Conservation (phyloP, 1,284 basidiomycete species). For the Cryptococcus sp. region DNA sequence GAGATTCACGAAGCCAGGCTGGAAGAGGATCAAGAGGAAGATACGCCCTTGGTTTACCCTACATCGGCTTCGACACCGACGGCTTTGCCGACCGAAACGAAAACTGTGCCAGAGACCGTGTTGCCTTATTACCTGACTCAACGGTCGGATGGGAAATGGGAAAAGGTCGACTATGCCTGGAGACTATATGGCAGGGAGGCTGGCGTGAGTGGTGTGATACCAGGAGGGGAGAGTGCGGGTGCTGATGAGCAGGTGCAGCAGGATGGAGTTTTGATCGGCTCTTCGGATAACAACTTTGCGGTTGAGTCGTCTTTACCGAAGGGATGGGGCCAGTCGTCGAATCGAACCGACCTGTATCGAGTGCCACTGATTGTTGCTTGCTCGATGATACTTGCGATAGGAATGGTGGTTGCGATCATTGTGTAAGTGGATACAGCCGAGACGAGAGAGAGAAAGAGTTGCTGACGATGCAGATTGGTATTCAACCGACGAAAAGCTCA, state of each 20-base stretch:
- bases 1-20: neutral
- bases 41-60: constrained; percentile 4
- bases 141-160: constrained; percentile 21
- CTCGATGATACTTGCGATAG: constrained; percentile 37
- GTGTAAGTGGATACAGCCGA: constrained; percentile 37
- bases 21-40: neutral
- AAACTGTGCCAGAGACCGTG: constrained; percentile 13
- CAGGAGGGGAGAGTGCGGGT: neutral
- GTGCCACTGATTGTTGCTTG: constrained; percentile 43
- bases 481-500: constrained; percentile 35
- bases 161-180: constrained; percentile 30
- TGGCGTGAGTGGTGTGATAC: constrained; percentile 11
- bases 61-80: constrained; percentile 2
- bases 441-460: too few species aligned
- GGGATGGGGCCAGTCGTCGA: constrained; percentile 32
- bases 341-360: constrained; percentile 37
- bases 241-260: neutral
- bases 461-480: constrained; percentile 19
- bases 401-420: constrained; percentile 37
- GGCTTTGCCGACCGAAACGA: constrained; percentile 3
- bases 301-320: constrained; percentile 5
- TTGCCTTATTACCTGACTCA: constrained; percentile 30
- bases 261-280: neutral
- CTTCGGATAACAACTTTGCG: neutral
- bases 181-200: constrained; percentile 29